Base-by-base conservation (phyloP, 208 protist species). In the Trypanosoma conorhini region DNA sequence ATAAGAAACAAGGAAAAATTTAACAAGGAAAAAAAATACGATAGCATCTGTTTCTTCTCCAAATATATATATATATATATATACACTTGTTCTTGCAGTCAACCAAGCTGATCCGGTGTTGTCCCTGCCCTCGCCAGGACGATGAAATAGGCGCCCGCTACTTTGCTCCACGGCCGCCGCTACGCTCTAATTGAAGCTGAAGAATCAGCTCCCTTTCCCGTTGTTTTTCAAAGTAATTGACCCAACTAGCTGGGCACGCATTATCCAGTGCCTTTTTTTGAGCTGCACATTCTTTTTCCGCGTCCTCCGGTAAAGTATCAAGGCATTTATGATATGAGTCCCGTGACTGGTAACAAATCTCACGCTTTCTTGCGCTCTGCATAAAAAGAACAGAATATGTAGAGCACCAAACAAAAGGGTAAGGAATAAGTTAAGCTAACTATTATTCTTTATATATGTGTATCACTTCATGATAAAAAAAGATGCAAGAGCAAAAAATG, bases 201-300 rank as follows among this genome's bases (percentile, higher is more conserved):
- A 94, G 74, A 75, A 94, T 91, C 48, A 91, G 74, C 64, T 94
- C 86, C 22, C 89, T 81, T 68, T 94, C 86, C 15, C 86, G 76
- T 59, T 94, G 89, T 67, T 94, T 92, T 52, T 90, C 85, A 78
- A 94, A 94, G 72, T 92, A 92, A 2, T 74, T 82, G 48, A 89
- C 69, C 86, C 89, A 94, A 67, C 86, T 92, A 57, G 76, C 66
- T 8, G 89, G 89, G 54, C 89, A 94, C 21, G 81, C 76, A 17
- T 85, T 67, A 33, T 79, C 72, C 60, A 89, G 85, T 10, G 48
- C 70, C 46, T 80, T 87, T 52, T 74, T 73, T 46, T 81, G 74
- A n/a, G 24, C 46, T 12, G 66, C 66, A 57, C 89, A 94, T 54
- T 82, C 82, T 51, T 92, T 90, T 62, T 87, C 84, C 10, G 76